phyloP scores from a whole-genome alignment of 2,329 filamentous ascomycete genomes.

The Thelonectria rubi region DNA sequence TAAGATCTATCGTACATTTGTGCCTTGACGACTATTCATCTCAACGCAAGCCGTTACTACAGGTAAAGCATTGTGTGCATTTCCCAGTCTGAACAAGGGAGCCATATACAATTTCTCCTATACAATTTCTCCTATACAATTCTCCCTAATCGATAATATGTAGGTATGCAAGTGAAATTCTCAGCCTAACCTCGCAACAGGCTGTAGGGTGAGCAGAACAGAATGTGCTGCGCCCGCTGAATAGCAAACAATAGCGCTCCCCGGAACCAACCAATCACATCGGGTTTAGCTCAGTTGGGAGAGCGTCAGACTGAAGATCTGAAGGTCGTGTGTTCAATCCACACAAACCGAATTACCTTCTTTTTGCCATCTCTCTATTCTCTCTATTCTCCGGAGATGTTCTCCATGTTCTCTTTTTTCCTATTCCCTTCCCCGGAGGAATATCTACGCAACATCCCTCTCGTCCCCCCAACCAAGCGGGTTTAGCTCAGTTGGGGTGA shows the following conservation, averaged over 20 bases:
- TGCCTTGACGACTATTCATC: too few species aligned
- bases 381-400: neutral
- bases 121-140: neutral
- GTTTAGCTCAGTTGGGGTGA: constrained; percentile 27
- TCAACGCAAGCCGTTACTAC: too few species aligned
- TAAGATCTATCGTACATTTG: too few species aligned
- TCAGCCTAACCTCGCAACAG: too few species aligned
- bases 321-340: constrained; percentile 28
- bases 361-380: neutral
- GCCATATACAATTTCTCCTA: neutral
- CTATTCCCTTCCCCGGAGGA: neutral
- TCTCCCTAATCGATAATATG: too few species aligned
- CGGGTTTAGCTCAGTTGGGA: constrained; percentile 30
- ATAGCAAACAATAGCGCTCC: neutral
- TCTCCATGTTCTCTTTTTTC: neutral
- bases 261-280: constrained; percentile 2
- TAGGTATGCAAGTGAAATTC: too few species aligned
- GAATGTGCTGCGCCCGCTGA: neutral
- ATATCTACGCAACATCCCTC: neutral
- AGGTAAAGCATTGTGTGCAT: too few species aligned
- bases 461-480: constrained; percentile 10
- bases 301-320: constrained; percentile 29
- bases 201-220: neutral
- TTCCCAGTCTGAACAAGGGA: too few species aligned
- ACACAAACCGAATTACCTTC: constrained; percentile 16